A percentile compares a stretch with the other conserved stretches of the same genome.
Evolutionary conservation across 768 basidiomycete genomes (phyloP).

Genomic region (Russula compacta): DNA sequence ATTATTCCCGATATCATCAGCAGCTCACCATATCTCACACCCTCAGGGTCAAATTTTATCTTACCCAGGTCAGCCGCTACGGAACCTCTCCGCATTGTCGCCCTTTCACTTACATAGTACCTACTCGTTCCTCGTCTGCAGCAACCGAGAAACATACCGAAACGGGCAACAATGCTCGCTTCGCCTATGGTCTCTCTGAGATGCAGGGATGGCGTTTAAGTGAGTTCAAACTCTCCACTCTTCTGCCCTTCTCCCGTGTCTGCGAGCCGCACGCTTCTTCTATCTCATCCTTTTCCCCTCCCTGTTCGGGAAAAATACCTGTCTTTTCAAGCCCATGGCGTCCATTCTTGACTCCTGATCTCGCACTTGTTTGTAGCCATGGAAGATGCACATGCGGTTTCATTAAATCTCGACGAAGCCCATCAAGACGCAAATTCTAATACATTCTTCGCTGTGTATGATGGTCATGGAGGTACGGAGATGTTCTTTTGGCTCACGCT

Average conservation of each 20-base stretch:
- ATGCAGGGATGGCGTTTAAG: conserved; percentile 99
- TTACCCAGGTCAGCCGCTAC: conserved; percentile 49
- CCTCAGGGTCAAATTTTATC: conserved; percentile 80
- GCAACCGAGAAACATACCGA: conserved; percentile 78
- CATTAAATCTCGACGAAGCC: conserved; percentile 57
- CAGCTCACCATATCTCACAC: conserved; percentile 7
- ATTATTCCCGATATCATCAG: not conserved
- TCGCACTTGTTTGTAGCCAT: conserved; percentile 51
- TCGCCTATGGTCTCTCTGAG: conserved; percentile 74
- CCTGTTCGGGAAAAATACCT: not conserved
- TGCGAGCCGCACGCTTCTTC: not conserved
- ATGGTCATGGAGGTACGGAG: conserved; percentile 88
- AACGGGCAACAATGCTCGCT: conserved; percentile 59
- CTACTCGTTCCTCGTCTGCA: conserved; percentile 25
- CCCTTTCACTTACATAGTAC: not conserved
- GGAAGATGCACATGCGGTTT: conserved; percentile 88
- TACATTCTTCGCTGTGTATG: conserved; percentile 94
- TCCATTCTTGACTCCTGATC: conserved; percentile 17
- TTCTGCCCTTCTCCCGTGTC: not conserved
- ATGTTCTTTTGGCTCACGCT: conserved; percentile 2
- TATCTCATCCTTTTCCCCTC: not conserved
- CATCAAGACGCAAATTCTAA: conserved; percentile 36
- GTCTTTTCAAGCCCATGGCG: not conserved
- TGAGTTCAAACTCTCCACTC: conserved; percentile 37
- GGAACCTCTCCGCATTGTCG: not conserved